A percentile compares a stretch with the other conserved stretches of the same genome.
Conservation (phyloP, 208 protist species). For the Acanthamoeba divionensis region DNA sequence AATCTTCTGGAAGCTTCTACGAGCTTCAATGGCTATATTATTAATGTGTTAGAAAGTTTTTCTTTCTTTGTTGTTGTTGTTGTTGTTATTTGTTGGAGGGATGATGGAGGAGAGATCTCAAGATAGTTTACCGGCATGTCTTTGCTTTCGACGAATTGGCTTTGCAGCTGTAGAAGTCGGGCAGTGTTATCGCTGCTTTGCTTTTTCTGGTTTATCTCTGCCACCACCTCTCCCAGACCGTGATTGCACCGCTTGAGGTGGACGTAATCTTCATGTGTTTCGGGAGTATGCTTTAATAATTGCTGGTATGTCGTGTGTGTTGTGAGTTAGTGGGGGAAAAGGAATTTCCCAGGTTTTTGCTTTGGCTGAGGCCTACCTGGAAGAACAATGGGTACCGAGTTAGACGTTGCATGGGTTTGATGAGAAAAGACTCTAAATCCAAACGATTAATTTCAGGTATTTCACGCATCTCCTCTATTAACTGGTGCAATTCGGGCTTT, state of each 20-base stretch:
- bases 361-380: not conserved
- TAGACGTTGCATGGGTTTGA: slow-evolving; percentile 32
- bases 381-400: not conserved
- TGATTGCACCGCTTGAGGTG: not conserved
- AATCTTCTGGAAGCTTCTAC: not conserved
- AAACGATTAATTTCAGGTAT: not conserved
- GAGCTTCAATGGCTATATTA: not conserved
- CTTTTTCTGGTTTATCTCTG: no score
- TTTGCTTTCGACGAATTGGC: not conserved
- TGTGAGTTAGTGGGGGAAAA: no score
- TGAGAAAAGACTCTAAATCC: slow-evolving; percentile 9
- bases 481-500: no score
- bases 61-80: not conserved
- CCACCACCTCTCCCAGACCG: not conserved
- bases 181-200: no score
- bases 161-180: no score
- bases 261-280: not conserved
- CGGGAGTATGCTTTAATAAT: not conserved
- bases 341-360: not conserved
- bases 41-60: not conserved
- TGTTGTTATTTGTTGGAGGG: not conserved
- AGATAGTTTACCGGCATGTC: not conserved
- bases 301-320: no score
- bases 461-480: not conserved
- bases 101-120: not conserved